These are phyloP conservation scores for Cordyceps farinosa DNA, from an alignment of 2,329 filamentous ascomycete genomes.

Conservation along the genomic window DNA sequence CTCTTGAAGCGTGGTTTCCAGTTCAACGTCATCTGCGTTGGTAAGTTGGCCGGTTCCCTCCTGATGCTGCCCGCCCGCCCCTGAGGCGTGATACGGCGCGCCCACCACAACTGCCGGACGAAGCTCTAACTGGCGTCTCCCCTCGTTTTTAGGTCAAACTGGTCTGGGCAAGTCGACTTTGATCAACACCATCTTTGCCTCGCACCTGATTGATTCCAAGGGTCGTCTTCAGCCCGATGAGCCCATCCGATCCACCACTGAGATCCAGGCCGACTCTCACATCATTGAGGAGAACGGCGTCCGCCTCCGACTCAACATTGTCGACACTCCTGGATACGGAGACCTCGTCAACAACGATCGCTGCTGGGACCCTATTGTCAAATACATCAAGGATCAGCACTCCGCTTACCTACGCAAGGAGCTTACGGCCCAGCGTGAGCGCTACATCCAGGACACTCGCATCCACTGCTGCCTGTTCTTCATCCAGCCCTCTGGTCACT, in stretches of 20 bases:
- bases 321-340: slow-evolving; percentile 96
- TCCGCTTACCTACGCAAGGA: slow-evolving; percentile 99
- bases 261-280: slow-evolving; percentile 97
- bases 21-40: slow-evolving; percentile 99
- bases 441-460: slow-evolving; percentile 98
- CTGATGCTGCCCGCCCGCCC: slow-evolving; percentile 8
- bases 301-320: slow-evolving; percentile 94
- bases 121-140: slow-evolving; percentile 20
- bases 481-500: slow-evolving; percentile 97
- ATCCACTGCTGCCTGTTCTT: slow-evolving; percentile 99
- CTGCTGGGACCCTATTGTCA: slow-evolving; percentile 99
- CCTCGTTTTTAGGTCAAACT: slow-evolving; percentile 71
- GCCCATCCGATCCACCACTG: slow-evolving; percentile 89
- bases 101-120: slow-evolving; percentile 8
- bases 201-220: slow-evolving; percentile 98
- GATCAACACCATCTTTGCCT: slow-evolving; percentile 99
- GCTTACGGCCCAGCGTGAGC: slow-evolving; percentile 96
- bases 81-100: slow-evolving; percentile 19
- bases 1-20: slow-evolving; percentile 99
- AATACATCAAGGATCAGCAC: slow-evolving; percentile 99
- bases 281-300: slow-evolving; percentile 99
- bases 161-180: slow-evolving; percentile 97
- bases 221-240: slow-evolving; percentile 90
- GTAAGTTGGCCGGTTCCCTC: slow-evolving; percentile 52
- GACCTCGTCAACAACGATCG: slow-evolving; percentile 99